Evolutionary conservation across 257 asterid species (phyloP), one percentile per base, ranked within the genome.

Genomic region (Handroanthus guayacan): DNA sequence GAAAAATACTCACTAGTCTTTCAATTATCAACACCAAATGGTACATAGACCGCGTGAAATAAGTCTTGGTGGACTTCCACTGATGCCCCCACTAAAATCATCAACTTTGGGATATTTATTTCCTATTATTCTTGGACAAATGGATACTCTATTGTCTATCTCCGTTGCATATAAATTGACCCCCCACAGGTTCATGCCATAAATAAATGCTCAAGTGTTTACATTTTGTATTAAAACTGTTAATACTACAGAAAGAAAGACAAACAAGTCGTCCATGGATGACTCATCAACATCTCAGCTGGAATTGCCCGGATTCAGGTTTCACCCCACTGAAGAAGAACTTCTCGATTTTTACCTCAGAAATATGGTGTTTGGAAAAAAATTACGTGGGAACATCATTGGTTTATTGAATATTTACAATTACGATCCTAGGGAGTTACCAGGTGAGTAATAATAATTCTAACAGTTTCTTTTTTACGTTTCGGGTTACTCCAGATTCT

Each of bases 311-410:
- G 93, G 93, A 17, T 88, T 88, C 74, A 69, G 93, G 16, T 88
- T 88, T 73, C 93, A 88, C 65, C 93, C 93, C 2, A 88, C 89
- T 5, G 93, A 84, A 62, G 88, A 88, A 81, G 93, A 88, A 68
- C 89, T 88, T 16, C 41, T 88, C 38, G 71, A 77, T 43, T 88
- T 86, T 69, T 88, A 88, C 79, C 93, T 88, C n/a, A 84, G 65
- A 62, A 72, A 68, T 5, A 62, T 75, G n/a, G 76, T 86, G 3
- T 9, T 62, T 0, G 93, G 84, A 10, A 76, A 77, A 11, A 84
- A 75, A 67, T 9, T 84, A 17, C 80, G 79, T 5, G 79, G 73
- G 1, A 81, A 87, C 9, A 66, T 85, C 66, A 89, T 89, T 52
- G 88, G 90, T 5, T 75, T 75, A 10, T 80, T 89, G 55, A 87